Conservation (phyloP, 768 basidiomycete genomes). For the Hortiboletus flavorubellus region DNA sequence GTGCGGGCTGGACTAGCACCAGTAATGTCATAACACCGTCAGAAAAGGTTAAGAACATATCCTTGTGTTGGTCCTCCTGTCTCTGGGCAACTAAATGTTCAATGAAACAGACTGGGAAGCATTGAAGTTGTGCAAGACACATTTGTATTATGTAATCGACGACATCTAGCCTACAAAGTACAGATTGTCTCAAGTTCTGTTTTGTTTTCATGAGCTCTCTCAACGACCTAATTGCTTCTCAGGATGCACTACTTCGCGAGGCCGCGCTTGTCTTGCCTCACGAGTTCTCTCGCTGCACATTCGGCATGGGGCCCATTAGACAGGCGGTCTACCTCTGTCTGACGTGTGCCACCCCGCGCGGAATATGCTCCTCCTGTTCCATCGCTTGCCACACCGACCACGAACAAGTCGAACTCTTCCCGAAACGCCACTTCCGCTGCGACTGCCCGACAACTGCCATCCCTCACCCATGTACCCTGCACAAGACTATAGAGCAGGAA, state of each 20-base stretch:
- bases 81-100: too few species aligned
- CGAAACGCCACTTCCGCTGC: slow-evolving; percentile 78
- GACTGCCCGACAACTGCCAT: slow-evolving; percentile 76
- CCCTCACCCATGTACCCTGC: slow-evolving; percentile 60
- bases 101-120: too few species aligned
- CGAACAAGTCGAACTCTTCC: slow-evolving; percentile 84
- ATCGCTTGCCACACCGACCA: slow-evolving; percentile 85
- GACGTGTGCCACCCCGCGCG: slow-evolving; percentile 64
- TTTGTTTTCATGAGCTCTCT: slow-evolving; percentile 35
- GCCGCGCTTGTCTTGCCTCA: slow-evolving; percentile 53
- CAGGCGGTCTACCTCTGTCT: slow-evolving; percentile 83
- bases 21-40: too few species aligned
- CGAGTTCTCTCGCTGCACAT: slow-evolving; percentile 66
- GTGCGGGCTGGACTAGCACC: too few species aligned
- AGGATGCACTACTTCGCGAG: slow-evolving; percentile 31
- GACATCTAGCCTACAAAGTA: too few species aligned
- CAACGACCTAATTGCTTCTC: slow-evolving; percentile 23
- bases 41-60: too few species aligned
- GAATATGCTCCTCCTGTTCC: slow-evolving; percentile 81
- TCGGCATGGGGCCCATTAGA: slow-evolving; percentile 54
- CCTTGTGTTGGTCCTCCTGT: too few species aligned
- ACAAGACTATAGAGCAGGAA: slow-evolving; percentile 47
- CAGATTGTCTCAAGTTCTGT: too few species aligned
- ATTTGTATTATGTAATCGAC: too few species aligned
- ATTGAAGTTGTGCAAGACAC: too few species aligned